Evolutionary conservation across 129 eudicot genomes (phyloP), one percentile per base, ranked within the genome.

Genomic region (Tanacetum coccineum): DNA sequence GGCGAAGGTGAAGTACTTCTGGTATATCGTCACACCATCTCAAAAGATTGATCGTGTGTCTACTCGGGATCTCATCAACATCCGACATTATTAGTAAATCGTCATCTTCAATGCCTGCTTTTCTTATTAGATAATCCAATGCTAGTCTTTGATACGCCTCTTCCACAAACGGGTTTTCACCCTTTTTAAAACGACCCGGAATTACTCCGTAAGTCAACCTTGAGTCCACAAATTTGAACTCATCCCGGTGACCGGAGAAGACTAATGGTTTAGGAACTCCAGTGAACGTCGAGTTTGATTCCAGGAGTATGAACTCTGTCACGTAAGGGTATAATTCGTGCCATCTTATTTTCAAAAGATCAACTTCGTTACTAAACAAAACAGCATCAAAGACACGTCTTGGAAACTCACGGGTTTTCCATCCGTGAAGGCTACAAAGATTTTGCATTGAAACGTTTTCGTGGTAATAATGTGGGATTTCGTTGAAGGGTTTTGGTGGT

Each of bases 21-120:
- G 97, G 97, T 2, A 85, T 85, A 18, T 81, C 88, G 40, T 90
- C 97, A 68, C 97, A 90, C 97, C 97, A 90, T 76, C 95, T 80
- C 71, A 90, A 77, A 0, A 90, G 85, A 74, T 90, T 80, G 63
- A 90, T 90, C 1, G 97, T 90, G 76, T 90, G 97, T 53, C 95
- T 54, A 18, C 97, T 90, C 0, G 95, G 97, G 25, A 90, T 90
- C 70, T 90, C 97, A 57, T 91, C 97, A 45, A 91, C 96, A 46
- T 91, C 97, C 1, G 97, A 91, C 97, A 91, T 91, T 59, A 91
- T 82, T 55, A 91, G 70, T 65, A 91, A 72, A 68, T 91, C 97
- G 48, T 87, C 97, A 61, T 91, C 97, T 75, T 86, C 80, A 58
- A 91, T 91, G 11, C 96, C 96, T 0, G 97, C 97, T 70, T 79